Percentiles rank a stretch among this genome's conserved stretches.
Conservation (phyloP, 2,329 filamentous ascomycete genomes). For the Lachnellula subtilissima region DNA sequence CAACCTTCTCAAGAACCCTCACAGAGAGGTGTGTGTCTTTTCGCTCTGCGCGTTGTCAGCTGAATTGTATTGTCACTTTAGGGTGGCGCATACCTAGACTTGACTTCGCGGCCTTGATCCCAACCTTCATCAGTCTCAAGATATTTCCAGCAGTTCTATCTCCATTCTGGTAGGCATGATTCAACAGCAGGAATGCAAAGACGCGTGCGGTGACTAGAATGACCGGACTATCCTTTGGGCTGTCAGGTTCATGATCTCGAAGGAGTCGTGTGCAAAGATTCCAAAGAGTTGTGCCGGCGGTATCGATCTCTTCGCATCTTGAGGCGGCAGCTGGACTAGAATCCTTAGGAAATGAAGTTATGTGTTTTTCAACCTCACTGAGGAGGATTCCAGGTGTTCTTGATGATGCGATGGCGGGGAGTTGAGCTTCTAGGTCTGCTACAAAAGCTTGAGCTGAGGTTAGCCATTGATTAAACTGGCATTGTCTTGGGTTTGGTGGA, state of each 20-base stretch:
- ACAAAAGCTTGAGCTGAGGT: constrained; percentile 21
- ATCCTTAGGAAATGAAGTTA: constrained; percentile 32
- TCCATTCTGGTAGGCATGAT: constrained; percentile 44
- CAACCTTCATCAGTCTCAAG: constrained; percentile 59
- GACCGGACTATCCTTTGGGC: constrained; percentile 15
- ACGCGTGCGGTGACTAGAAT: constrained; percentile 37
- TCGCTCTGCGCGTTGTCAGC: constrained; percentile 17
- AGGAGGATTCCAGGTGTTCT: constrained; percentile 29
- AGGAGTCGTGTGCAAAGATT: constrained; percentile 56
- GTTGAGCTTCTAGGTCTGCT: constrained; percentile 19
- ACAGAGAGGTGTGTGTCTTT: constrained; percentile 53
- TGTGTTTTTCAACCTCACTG: constrained; percentile 38
- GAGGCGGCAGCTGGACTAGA: constrained; percentile 27
- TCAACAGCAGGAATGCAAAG: constrained; percentile 65
- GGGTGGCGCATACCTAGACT: constrained; percentile 52
- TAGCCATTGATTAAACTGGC: constrained; percentile 5
- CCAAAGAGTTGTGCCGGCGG: constrained; percentile 56
- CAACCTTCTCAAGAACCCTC: constrained; percentile 59
- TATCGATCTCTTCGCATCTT: constrained; percentile 48
- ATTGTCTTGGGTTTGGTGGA: constrained; percentile 24
- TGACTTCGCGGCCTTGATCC: constrained; percentile 58
- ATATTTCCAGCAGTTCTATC: constrained; percentile 34
- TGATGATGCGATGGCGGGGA: constrained; percentile 16
- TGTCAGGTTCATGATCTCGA: constrained; percentile 31
- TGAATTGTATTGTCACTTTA: not conserved